These are phyloP conservation scores for Plasmodium sp. DNA, from an alignment of 169 alveolate species.

Conservation along the genomic window DNA sequence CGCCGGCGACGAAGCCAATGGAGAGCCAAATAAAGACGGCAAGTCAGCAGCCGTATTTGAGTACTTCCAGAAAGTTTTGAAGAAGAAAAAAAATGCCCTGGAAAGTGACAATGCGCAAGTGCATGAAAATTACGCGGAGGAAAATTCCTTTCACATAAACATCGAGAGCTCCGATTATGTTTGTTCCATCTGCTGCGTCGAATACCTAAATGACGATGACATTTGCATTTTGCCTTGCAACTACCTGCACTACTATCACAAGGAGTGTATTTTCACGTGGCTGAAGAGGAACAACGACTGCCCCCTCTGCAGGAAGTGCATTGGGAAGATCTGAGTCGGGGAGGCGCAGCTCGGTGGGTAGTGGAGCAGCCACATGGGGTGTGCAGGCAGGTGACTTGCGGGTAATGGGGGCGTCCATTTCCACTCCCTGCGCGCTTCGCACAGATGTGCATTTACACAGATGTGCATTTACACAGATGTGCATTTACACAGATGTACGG, in stretches of 20 bases:
- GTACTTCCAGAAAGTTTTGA: conserved; percentile 37
- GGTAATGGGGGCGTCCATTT: too few species aligned
- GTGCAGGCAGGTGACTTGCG: not conserved
- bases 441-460: too few species aligned
- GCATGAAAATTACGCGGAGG: not conserved
- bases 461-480: not conserved
- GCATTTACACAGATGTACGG: not conserved
- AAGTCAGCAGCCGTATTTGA: conserved; percentile 8
- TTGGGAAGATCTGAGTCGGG: conserved; percentile 43
- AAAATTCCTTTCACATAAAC: conserved; percentile 38
- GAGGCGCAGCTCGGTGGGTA: not conserved
- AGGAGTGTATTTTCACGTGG: conserved; percentile 84
- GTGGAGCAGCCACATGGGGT: too few species aligned
- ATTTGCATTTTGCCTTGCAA: conserved; percentile 85
- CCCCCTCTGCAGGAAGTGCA: conserved; percentile 83
- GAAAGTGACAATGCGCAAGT: conserved; percentile 11
- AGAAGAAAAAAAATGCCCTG: conserved; percentile 22
- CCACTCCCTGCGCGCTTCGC: too few species aligned
- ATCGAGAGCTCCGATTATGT: conserved; percentile 41
- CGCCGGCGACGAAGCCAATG: not conserved
- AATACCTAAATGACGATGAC: conserved; percentile 74
- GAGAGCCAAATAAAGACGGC: not conserved
- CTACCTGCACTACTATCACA: conserved; percentile 82
- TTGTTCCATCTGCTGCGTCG: conserved; percentile 53
- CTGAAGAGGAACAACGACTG: conserved; percentile 81